phyloP scores from a whole-genome alignment of 2,329 filamentous ascomycete species.

The Talaromyces piceae region DNA sequence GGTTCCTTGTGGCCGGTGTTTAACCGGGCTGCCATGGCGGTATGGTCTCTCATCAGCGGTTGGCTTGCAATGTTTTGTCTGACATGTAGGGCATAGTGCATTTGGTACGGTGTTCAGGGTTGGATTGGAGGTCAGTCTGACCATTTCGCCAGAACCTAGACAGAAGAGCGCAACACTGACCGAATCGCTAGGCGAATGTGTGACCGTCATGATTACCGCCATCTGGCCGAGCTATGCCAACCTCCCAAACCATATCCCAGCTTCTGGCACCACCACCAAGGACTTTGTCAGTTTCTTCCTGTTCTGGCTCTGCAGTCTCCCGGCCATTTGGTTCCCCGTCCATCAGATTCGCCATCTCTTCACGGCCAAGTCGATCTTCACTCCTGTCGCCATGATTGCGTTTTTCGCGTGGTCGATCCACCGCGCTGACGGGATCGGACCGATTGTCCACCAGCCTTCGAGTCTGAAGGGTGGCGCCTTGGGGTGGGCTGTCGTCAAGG shows the following conservation, averaged over 20 bases:
- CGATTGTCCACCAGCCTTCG: constrained; percentile 65
- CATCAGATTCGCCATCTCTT: constrained; percentile 85
- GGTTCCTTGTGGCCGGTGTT: constrained; percentile 83
- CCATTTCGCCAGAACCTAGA: background rate
- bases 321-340: constrained; percentile 82
- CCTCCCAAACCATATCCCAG: constrained; percentile 61
- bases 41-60: constrained; percentile 69
- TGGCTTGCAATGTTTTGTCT: constrained; percentile 30
- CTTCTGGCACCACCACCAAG: constrained; percentile 64
- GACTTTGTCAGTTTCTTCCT: constrained; percentile 77
- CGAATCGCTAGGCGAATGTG: constrained; percentile 59
- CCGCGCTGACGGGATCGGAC: constrained; percentile 73
- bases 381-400: constrained; percentile 72
- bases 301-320: constrained; percentile 74
- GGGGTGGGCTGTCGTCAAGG: constrained; percentile 74
- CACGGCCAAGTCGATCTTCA: constrained; percentile 80
- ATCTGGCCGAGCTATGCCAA: constrained; percentile 62
- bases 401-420: constrained; percentile 85
- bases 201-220: constrained; percentile 79
- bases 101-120: constrained; percentile 43
- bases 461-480: constrained; percentile 59
- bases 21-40: constrained; percentile 80
- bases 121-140: constrained; percentile 61
- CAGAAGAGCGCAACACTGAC: background rate
- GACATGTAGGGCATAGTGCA: constrained; percentile 7